Percentiles rank a stretch among this genome's conserved stretches.
Conservation (phyloP, 441 rosid genomes). For the Eruca vesicaria region DNA sequence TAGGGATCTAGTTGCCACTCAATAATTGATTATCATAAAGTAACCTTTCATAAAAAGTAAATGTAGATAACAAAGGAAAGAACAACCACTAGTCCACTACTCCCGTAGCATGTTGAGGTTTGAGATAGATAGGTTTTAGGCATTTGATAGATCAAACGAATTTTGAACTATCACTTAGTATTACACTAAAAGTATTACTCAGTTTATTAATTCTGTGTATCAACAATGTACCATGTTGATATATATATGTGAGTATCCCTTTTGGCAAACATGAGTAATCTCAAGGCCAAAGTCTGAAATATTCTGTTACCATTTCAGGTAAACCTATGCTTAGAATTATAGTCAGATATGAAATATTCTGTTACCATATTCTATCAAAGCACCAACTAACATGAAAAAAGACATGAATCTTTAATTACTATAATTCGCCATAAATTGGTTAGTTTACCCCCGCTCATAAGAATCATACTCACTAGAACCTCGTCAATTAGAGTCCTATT, state of each 20-base stretch:
- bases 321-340: background rate
- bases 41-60: background rate
- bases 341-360: background rate
- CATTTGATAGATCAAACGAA: background rate
- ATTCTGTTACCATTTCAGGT: background rate
- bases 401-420: background rate
- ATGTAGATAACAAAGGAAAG: background rate
- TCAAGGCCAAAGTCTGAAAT: background rate
- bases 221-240: background rate
- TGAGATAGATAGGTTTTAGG: conserved; percentile 21
- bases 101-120: conserved; percentile 10
- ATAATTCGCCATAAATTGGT: background rate
- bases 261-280: background rate
- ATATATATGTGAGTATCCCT: background rate
- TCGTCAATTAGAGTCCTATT: background rate
- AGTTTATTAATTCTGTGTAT: background rate
- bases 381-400: too few relatives aligned
- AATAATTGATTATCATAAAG: conserved; percentile 1
- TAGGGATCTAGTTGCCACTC: conserved; percentile 21
- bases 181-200: background rate
- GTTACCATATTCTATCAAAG: background rate
- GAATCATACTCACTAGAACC: background rate
- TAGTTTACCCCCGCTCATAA: background rate
- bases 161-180: background rate
- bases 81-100: conserved; percentile 4